phyloP scores from a whole-genome alignment of 73 alveolate species.

The Paramecium bursaria region DNA sequence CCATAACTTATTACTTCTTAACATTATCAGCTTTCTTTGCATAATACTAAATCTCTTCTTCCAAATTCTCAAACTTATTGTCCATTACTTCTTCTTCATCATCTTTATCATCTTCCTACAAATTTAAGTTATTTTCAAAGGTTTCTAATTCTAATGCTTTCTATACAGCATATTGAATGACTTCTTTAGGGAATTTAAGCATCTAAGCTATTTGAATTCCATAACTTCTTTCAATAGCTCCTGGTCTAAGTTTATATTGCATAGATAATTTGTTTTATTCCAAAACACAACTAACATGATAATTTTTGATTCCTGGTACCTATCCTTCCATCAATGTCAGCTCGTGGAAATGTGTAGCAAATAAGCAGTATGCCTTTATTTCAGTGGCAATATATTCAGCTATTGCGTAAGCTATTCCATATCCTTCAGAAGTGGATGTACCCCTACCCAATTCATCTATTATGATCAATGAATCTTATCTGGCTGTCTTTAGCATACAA shows the following conservation, averaged over 20 bases:
- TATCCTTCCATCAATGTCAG: conserved; percentile 93
- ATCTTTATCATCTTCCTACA: not conserved
- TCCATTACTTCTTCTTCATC: conserved; percentile 23
- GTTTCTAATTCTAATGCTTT: conserved; percentile 62
- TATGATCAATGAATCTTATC: conserved; percentile 89
- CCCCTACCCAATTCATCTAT: conserved; percentile 99
- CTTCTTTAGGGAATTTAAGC: conserved; percentile 71
- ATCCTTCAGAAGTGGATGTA: conserved; percentile 89
- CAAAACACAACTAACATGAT: conserved; percentile 80
- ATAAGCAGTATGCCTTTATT: conserved; percentile 92
- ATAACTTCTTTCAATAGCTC: conserved; percentile 65
- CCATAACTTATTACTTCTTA: too few species aligned
- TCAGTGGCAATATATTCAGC: conserved; percentile 87
- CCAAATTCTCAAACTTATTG: conserved; percentile 17
- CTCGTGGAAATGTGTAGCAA: conserved; percentile 99
- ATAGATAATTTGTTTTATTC: conserved; percentile 64
- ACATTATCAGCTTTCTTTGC: too few species aligned
- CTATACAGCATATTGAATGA: conserved; percentile 67
- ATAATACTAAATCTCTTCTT: too few species aligned
- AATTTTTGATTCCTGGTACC: conserved; percentile 88
- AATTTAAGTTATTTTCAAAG: conserved; percentile 38
- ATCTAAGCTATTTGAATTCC: conserved; percentile 67
- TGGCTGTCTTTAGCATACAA: conserved; percentile 89
- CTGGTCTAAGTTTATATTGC: conserved; percentile 69
- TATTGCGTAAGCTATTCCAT: conserved; percentile 83